Evolutionary conservation across 176 grass and related monocot genomes (phyloP), one percentile per base, ranked within the genome.

Genomic region (Bothriochloa decipiens): DNA sequence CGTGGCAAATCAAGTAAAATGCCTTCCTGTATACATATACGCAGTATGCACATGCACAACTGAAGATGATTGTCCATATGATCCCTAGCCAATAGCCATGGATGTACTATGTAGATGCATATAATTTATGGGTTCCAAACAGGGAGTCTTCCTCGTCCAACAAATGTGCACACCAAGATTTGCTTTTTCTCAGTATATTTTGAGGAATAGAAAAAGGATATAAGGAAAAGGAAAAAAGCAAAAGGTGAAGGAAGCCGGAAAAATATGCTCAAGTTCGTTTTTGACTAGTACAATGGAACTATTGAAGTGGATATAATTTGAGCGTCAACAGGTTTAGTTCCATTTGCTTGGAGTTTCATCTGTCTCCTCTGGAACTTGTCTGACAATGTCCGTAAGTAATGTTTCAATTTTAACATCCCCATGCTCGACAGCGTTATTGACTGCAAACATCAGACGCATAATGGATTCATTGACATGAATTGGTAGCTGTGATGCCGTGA

Each of bases 101-200:
- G 8, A 29, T 62, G 11, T 57, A 22, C 29, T 64, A 17, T 22
- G 88, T 55, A 57, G 18, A 57, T 57, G 53, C 27, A 62, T 57
- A 86, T 82, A 89, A 35, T 73, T 82, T 82, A 90, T 39, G 74
- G 37, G 71, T 68, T 82, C 45, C 26, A 46, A 28, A 60, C 66
- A 60, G 65, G 57, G 35, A 67, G 27, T 28, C 79, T 79, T 74
- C 68, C 84, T 79, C 45, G 88, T 83, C 79, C 84, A 83, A 25
- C 58, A 74, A 86, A 90, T 82, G 27, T 79, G 76, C 49, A 61
- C 61, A 80, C 11, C n/a, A 40, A 46, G 43, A 39, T 74, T 47
- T 60, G 27, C 45, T 81, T 55, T 65, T 61, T 11, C 57, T 74
- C 4, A 16, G n/a, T 41, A 36, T 32, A 37, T 41, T 75, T 71